Percentiles rank a stretch among this genome's conserved stretches.
Conservation (phyloP, 1,284 basidiomycete species). For the Somion occarium region DNA sequence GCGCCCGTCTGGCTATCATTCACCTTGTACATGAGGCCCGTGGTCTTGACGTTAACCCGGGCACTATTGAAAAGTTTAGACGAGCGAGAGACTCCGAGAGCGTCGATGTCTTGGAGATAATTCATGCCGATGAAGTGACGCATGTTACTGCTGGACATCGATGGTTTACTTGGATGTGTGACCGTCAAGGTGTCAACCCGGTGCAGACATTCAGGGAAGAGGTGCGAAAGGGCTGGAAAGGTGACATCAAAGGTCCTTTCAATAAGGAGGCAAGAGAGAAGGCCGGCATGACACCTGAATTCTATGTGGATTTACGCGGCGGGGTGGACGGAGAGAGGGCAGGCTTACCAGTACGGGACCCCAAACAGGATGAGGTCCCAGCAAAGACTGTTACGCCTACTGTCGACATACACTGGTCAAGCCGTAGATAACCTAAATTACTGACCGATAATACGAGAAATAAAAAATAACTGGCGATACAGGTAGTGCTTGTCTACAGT, state of each 20-base stretch:
- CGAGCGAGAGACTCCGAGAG: slow-evolving; percentile 69
- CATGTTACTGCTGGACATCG: slow-evolving; percentile 83
- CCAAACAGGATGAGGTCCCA: not conserved
- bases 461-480: not conserved
- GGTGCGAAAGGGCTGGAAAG: slow-evolving; percentile 71
- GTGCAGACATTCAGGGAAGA: slow-evolving; percentile 71
- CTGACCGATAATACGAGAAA: too few relatives aligned
- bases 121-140: slow-evolving; percentile 82
- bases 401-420: not conserved
- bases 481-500: not conserved
- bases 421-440: not conserved
- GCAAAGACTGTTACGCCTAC: slow-evolving; percentile 1
- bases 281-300: slow-evolving; percentile 69
- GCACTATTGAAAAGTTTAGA: slow-evolving; percentile 75
- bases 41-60: slow-evolving; percentile 84
- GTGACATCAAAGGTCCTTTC: slow-evolving; percentile 83
- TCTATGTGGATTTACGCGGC: slow-evolving; percentile 70
- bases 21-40: slow-evolving; percentile 89
- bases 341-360: not conserved
- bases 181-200: slow-evolving; percentile 60
- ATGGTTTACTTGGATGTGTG: slow-evolving; percentile 82
- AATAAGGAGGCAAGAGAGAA: slow-evolving; percentile 73
- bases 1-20: slow-evolving; percentile 80
- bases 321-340: slow-evolving; percentile 31
- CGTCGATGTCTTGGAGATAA: slow-evolving; percentile 68